Conservation (phyloP, 495 filamentous ascomycete genomes). For the Penicillium egyptiacum region DNA sequence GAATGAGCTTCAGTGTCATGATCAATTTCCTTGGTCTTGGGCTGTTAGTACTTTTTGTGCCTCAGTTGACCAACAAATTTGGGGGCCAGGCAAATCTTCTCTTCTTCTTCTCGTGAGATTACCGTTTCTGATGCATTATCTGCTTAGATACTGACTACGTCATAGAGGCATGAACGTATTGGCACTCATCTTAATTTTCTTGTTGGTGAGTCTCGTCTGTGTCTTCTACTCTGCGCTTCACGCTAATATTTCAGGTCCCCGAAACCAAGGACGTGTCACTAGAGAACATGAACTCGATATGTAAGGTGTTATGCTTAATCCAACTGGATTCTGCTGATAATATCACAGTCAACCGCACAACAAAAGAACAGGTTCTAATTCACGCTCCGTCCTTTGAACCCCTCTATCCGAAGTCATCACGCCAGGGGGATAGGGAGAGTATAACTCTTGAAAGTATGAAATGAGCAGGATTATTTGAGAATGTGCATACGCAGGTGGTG, state of each 20-base stretch:
- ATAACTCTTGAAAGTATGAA: background rate
- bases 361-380: background rate
- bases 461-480: background rate
- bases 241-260: constrained; percentile 2
- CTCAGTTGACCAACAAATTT: constrained; percentile 16
- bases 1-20: constrained; percentile 70
- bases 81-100: constrained; percentile 19
- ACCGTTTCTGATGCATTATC: background rate
- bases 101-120: constrained; percentile 6
- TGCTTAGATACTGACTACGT: background rate
- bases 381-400: background rate
- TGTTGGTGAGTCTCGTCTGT: constrained; percentile 16
- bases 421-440: background rate
- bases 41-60: constrained; percentile 28
- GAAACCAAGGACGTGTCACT: constrained; percentile 15
- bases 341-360: background rate
- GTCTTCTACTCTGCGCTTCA: background rate
- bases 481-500: background rate
- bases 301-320: constrained; percentile 10
- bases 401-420: background rate
- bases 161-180: background rate
- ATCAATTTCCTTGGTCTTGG: constrained; percentile 53
- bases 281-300: constrained; percentile 36
- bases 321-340: background rate
- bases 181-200: constrained; percentile 6